These are phyloP conservation scores for Phytophthora citricola DNA, from an alignment of 352 stramenopile species.

Conservation along the genomic window DNA sequence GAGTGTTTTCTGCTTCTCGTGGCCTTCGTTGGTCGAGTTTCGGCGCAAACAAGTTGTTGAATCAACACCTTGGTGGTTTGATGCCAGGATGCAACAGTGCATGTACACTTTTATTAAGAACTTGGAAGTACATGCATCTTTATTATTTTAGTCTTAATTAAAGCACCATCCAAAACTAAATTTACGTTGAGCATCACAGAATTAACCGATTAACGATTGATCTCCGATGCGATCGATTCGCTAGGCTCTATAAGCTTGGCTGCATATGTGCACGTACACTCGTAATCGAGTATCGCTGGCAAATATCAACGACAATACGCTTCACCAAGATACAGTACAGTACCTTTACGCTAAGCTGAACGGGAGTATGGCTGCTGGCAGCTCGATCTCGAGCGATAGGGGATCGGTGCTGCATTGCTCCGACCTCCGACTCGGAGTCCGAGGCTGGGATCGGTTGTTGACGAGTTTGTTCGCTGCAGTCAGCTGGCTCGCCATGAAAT, in stretches of 20 bases:
- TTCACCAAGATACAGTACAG: neutral
- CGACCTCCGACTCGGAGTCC: neutral
- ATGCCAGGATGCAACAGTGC: too few relatives aligned
- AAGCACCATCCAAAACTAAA: neutral
- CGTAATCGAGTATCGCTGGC: neutral
- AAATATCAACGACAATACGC: slow-evolving; percentile 14
- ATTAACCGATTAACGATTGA: slow-evolving; percentile 9
- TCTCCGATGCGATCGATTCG: neutral
- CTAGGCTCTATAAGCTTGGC: neutral
- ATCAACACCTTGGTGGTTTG: neutral
- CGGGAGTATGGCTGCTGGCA: slow-evolving; percentile 5
- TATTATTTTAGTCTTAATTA: too few relatives aligned
- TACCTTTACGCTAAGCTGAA: slow-evolving; percentile 22
- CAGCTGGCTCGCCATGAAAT: slow-evolving; percentile 16
- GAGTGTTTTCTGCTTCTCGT: slow-evolving; percentile 4
- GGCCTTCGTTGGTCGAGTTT: neutral
- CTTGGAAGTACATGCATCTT: too few relatives aligned
- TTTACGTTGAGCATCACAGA: neutral
- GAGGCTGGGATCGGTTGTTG: slow-evolving; percentile 7
- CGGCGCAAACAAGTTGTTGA: slow-evolving; percentile 3
- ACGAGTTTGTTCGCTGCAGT: slow-evolving; percentile 20
- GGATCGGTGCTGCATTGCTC: slow-evolving; percentile 4
- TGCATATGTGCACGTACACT: neutral
- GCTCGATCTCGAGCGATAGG: neutral
- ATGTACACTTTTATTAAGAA: too few relatives aligned